These are phyloP conservation scores for Dysphania ambrosioides DNA, from an alignment of 148 eudicot genomes.

Conservation along the genomic window DNA sequence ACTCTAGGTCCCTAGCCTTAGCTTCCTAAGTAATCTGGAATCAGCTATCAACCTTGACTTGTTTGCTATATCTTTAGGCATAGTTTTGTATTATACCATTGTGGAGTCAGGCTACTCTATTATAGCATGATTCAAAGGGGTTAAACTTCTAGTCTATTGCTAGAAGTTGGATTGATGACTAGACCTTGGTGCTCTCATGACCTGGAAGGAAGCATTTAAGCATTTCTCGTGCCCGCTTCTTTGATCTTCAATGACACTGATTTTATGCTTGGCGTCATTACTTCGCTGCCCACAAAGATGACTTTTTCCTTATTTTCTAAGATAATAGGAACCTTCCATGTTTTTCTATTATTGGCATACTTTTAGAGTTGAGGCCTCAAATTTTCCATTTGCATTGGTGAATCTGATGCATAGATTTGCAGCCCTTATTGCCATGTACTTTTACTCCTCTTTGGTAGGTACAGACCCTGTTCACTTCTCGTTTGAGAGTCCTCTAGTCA, in stretches of 20 bases:
- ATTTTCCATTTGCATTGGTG: not conserved
- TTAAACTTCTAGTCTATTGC: too few species aligned
- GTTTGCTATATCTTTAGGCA: not conserved
- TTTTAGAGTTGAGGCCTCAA: not conserved
- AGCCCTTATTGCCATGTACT: not conserved
- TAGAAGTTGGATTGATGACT: too few species aligned
- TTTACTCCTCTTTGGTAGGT: not conserved
- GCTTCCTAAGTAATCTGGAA: not conserved
- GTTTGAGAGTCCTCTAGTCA: too few species aligned
- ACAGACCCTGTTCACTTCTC: not conserved
- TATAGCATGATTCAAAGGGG: not conserved
- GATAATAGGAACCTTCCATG: too few species aligned
- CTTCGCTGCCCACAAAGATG: too few species aligned
- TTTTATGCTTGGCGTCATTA: too few species aligned
- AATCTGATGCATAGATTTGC: not conserved
- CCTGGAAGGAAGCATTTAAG: too few species aligned
- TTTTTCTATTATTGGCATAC: too few species aligned
- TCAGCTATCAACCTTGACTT: not conserved
- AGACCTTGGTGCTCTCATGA: too few species aligned
- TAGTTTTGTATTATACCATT: not conserved
- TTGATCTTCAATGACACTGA: too few species aligned
- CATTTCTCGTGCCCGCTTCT: too few species aligned
- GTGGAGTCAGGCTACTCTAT: not conserved
- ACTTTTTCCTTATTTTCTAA: too few species aligned
- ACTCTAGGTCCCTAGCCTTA: not conserved